Conservation (phyloP, 345 rosid species). For the Salix caprea region DNA sequence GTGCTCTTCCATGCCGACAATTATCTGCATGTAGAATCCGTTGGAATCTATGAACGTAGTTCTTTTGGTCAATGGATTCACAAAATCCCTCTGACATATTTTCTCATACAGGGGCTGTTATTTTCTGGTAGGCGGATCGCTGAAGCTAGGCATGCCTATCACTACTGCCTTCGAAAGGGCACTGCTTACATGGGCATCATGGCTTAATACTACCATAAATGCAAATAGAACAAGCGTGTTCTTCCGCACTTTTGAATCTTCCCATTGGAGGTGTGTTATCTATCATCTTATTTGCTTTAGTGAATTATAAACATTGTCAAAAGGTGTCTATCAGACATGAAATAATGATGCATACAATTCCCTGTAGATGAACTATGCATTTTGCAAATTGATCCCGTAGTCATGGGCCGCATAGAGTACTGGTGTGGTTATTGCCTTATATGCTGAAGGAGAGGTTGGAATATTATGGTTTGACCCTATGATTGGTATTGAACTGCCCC, state of each 20-base stretch:
- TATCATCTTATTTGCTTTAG: constrained; percentile 1
- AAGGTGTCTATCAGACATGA: too few relatives aligned
- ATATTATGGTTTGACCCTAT: neutral
- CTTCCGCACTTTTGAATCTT: constrained; percentile 68
- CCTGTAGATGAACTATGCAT: neutral
- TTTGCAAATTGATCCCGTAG: neutral
- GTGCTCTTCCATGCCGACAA: neutral
- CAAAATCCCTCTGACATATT: constrained; percentile 27
- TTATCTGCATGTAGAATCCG: neutral
- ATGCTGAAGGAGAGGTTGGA: neutral
- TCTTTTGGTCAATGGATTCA: neutral
- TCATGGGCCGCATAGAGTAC: neutral
- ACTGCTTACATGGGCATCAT: constrained; percentile 27
- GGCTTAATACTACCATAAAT: constrained; percentile 24
- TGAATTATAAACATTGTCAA: too few relatives aligned
- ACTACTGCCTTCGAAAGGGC: constrained; percentile 22
- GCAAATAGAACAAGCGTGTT: constrained; percentile 23
- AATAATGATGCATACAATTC: neutral
- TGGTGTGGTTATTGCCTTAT: neutral
- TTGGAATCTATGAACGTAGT: neutral
- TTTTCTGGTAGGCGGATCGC: constrained; percentile 46
- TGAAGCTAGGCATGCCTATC: constrained; percentile 39
- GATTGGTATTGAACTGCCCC: neutral
- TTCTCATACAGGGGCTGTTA: constrained; percentile 65
- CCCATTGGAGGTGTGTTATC: constrained; percentile 62